Base-by-base conservation (phyloP, 2,329 filamentous ascomycete species). In the Orbilia ellipsospora region DNA sequence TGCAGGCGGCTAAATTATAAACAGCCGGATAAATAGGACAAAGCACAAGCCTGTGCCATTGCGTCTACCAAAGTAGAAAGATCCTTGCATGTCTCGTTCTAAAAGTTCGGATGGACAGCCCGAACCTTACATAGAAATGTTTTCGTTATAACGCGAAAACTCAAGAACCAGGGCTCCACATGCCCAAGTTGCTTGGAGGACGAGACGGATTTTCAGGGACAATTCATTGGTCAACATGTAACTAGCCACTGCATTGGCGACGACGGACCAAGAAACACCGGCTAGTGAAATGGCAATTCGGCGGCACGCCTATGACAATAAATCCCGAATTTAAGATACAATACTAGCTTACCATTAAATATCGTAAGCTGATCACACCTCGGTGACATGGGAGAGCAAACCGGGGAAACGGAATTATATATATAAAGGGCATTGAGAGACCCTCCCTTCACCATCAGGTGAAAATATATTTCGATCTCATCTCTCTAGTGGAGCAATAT, bases 101-200 rank as follows among this genome's bases (percentile, higher is more conserved):
- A 44, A 66, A 67, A 73, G 50, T 57, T 74, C 70, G 70, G 70
- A 66, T 66, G 64, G 44, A 55, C 57, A 55, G 65, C 60, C 70
- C 70, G 70, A 74, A 63, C 40, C 45, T 66, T 66, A 20, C 8
- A 23, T 15, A 12, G 31, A 15, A 12, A 31, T 50, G 31, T 56
- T 63, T 23, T 36, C 31, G 10, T 7, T 36, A 36, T 36, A 36
- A 36, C 31, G 31, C 31, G 31, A 36, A 6, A 36, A 36, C 1
- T 36, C 31, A 10, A 7, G 31, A 36, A 10, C 31, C 31, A 36
- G 51, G n/a, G 20, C 36, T n/a, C 52, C 20, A 31, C 40, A 50
- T 15, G n/a, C 23, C 15, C 36, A 23, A 57, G 28, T 31, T 31
- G 16, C 44, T 18, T 18, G 16, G 5, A n/a, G 16, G 44, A 45